Evolutionary conservation across 2,329 filamentous ascomycete species (phyloP).

Genomic region (Diplodia corticola): DNA sequence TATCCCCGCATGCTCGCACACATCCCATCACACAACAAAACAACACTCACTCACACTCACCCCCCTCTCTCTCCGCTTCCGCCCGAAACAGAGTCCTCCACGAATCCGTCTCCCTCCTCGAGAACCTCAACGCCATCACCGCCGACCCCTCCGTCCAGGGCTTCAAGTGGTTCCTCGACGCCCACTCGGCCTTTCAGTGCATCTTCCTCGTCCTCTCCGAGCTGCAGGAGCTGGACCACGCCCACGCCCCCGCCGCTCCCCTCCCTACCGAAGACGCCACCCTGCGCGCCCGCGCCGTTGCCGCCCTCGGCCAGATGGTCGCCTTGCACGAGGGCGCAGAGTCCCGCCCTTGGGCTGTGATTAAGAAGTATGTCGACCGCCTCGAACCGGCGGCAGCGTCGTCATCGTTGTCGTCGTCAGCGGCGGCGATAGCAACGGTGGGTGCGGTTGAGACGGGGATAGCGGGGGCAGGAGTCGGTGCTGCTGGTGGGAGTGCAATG

Average conservation of each 20-base stretch:
- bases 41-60: no score
- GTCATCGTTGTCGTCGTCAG: no score
- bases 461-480: not conserved
- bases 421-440: no score
- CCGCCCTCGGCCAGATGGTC: not conserved
- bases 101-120: not conserved
- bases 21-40: no score
- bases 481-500: not conserved
- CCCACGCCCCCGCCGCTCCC: slow-evolving; percentile 33
- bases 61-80: no score
- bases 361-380: not conserved
- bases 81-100: not conserved
- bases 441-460: no score
- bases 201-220: slow-evolving; percentile 43
- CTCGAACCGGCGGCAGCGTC: not conserved
- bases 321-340: not conserved
- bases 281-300: not conserved
- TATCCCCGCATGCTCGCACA: no score
- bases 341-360: not conserved
- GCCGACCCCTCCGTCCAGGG: not conserved
- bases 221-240: slow-evolving; percentile 39
- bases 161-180: slow-evolving; percentile 38
- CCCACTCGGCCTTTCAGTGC: slow-evolving; percentile 23
- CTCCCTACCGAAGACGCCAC: not conserved
- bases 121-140: not conserved